These are phyloP conservation scores for Citrus reticulata DNA, from an alignment of 345 rosid species.

Conservation along the genomic window DNA sequence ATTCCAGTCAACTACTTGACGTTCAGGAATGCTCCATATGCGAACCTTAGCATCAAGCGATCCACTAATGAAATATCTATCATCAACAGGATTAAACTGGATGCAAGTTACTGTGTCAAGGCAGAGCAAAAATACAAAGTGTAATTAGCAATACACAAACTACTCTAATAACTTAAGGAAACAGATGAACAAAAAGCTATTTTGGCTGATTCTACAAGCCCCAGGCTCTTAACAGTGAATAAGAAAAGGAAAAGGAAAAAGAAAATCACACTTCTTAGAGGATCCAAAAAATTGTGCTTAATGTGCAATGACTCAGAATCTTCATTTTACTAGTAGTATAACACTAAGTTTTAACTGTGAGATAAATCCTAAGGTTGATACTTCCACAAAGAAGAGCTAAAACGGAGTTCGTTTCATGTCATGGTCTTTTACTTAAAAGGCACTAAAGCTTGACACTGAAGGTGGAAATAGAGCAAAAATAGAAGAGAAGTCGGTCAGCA, in stretches of 20 bases:
- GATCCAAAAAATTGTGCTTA: background rate
- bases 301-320: background rate
- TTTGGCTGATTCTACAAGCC: background rate
- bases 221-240: background rate
- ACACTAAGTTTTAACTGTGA: background rate
- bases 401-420: background rate
- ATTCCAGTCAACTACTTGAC: slow-evolving; percentile 89
- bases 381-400: background rate
- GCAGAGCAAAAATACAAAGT: slow-evolving; percentile 17
- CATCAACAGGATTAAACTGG: slow-evolving; percentile 98
- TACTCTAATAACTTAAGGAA: slow-evolving; percentile 6
- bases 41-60: slow-evolving; percentile 96
- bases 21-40: slow-evolving; percentile 96
- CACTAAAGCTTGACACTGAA: background rate
- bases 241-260: background rate
- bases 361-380: background rate
- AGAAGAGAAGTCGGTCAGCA: slow-evolving; percentile 1
- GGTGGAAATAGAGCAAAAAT: background rate
- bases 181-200: background rate
- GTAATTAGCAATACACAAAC: slow-evolving; percentile 8
- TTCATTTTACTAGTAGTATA: background rate
- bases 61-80: slow-evolving; percentile 94
- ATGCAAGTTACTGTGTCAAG: slow-evolving; percentile 87
- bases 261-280: background rate
- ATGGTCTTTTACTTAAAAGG: background rate